Conservation (phyloP, 305 asterid genomes). For the Fraxinus angustifolia region DNA sequence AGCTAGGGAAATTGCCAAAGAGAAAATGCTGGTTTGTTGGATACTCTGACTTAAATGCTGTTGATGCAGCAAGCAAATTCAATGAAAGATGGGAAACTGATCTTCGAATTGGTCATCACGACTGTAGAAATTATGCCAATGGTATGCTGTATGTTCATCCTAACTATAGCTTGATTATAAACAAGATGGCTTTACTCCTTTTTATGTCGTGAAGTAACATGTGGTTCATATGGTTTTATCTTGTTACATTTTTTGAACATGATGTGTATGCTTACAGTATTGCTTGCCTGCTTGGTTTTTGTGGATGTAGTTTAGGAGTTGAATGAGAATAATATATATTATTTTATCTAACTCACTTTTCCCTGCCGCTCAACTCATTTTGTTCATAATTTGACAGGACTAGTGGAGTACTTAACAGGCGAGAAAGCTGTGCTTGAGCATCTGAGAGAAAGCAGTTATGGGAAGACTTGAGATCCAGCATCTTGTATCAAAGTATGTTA, state of each 20-base stretch:
- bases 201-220: neutral
- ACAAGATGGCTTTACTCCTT: neutral
- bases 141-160: conserved; percentile 28
- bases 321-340: neutral
- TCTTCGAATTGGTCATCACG: conserved; percentile 58
- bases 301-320: neutral
- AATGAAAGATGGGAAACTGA: conserved; percentile 55
- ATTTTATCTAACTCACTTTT: neutral
- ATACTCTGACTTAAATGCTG: conserved; percentile 34
- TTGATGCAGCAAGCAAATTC: conserved; percentile 38
- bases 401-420: conserved; percentile 41
- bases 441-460: conserved; percentile 23
- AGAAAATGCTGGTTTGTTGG: conserved; percentile 76
- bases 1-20: conserved; percentile 48
- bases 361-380: neutral
- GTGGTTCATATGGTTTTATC: neutral
- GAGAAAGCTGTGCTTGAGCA: conserved; percentile 33
- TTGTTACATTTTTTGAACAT: neutral
- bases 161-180: neutral
- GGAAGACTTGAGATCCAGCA: neutral
- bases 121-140: conserved; percentile 63
- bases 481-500: neutral
- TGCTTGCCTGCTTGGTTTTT: neutral
- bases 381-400: neutral
- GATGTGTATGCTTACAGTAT: neutral